phyloP scores from a whole-genome alignment of 345 rosid species.

The Laguncularia racemosa region DNA sequence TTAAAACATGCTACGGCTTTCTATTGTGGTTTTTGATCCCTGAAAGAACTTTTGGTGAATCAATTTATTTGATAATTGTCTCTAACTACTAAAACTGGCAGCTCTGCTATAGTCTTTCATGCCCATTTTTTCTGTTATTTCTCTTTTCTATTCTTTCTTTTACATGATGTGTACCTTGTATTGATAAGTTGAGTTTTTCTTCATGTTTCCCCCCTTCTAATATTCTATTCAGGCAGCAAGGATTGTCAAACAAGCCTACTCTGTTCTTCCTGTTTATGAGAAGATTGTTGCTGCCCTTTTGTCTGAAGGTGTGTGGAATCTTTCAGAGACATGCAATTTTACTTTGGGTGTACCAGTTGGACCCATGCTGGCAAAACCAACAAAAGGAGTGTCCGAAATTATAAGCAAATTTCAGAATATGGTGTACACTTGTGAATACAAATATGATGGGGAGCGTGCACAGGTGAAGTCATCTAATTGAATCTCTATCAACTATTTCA shows the following conservation, averaged over 20 bases:
- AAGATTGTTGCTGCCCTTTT: conserved; percentile 81
- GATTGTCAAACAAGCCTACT: conserved; percentile 82
- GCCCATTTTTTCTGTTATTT: too few relatives aligned
- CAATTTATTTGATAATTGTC: too few relatives aligned
- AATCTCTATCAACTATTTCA: too few relatives aligned
- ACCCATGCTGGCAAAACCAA: conserved; percentile 96
- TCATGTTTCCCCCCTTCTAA: background rate
- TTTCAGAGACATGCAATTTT: conserved; percentile 59
- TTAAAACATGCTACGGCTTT: too few relatives aligned
- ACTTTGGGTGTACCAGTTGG: conserved; percentile 82
- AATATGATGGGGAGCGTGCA: conserved; percentile 97
- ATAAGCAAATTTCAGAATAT: conserved; percentile 73
- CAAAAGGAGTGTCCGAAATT: conserved; percentile 80
- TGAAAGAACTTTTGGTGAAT: too few relatives aligned
- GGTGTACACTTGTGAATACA: conserved; percentile 80
- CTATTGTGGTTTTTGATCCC: too few relatives aligned
- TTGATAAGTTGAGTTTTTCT: conserved; percentile 3
- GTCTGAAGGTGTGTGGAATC: conserved; percentile 76
- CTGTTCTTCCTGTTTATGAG: conserved; percentile 90
- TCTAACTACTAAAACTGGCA: too few relatives aligned
- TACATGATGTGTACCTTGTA: background rate
- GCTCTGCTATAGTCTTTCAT: too few relatives aligned
- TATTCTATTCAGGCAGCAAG: conserved; percentile 60
- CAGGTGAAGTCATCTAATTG: conserved; percentile 42
- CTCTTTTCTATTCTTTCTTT: too few relatives aligned